phyloP scores from a whole-genome alignment of 768 basidiomycete genomes.

The Tricholoma matsutake region DNA sequence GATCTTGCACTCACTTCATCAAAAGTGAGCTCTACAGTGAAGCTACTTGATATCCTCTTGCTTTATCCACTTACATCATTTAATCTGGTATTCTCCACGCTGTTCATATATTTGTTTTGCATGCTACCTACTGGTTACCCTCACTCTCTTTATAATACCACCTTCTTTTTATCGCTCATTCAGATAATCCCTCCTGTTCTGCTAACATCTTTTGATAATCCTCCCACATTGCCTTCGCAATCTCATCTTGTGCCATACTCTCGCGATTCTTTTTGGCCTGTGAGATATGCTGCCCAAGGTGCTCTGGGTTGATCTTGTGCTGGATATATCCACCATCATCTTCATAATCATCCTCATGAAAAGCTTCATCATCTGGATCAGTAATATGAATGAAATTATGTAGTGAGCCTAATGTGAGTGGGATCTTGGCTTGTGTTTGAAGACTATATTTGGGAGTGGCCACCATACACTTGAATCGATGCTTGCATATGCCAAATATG shows the following conservation, averaged over 20 bases:
- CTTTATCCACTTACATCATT: background rate
- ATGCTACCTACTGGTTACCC: no score
- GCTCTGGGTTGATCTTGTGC: background rate
- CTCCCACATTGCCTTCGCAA: constrained; percentile 9
- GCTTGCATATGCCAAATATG: constrained; percentile 25
- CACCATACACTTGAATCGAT: constrained; percentile 14
- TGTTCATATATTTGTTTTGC: background rate
- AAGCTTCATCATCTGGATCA: constrained; percentile 18
- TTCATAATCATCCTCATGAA: background rate
- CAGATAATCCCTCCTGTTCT: background rate
- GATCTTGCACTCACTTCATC: constrained; percentile 8
- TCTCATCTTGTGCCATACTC: constrained; percentile 1
- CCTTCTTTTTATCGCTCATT: background rate
- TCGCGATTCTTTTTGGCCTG: background rate
- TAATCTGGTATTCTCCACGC: background rate
- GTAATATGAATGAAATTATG: constrained; percentile 27
- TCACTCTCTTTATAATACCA: background rate
- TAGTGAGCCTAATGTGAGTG: constrained; percentile 17
- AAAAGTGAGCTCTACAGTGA: constrained; percentile 5
- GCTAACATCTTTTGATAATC: constrained; percentile 4
- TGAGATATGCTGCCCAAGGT: background rate
- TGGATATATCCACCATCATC: no score
- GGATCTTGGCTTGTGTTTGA: constrained; percentile 19
- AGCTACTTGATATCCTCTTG: no score
- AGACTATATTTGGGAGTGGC: constrained; percentile 9